Evolutionary conservation across 306 rosid species (phyloP).

Genomic region (Quercus wislizeni): DNA sequence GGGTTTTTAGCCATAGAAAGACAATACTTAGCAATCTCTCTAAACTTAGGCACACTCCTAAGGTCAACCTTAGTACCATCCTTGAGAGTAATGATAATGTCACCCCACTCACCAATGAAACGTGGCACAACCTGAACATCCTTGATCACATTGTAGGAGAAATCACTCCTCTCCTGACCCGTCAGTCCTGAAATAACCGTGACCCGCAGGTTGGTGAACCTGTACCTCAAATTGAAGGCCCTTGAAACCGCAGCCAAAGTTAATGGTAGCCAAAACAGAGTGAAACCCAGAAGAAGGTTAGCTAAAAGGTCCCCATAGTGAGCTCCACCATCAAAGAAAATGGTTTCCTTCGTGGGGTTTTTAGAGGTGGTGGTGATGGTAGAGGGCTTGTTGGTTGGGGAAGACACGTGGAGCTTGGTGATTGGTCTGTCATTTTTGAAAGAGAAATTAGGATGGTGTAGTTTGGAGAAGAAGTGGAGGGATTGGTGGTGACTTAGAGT

Average conservation of each 20-base stretch:
- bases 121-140: constrained; percentile 94
- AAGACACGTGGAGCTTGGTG: constrained; percentile 66
- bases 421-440: constrained; percentile 27
- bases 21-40: constrained; percentile 82
- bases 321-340: constrained; percentile 97
- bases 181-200: constrained; percentile 83
- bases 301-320: constrained; percentile 81
- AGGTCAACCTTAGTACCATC: constrained; percentile 90
- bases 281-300: constrained; percentile 73
- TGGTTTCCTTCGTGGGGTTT: constrained; percentile 47
- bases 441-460: constrained; percentile 20
- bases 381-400: constrained; percentile 61
- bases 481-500: constrained; percentile 31
- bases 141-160: constrained; percentile 66
- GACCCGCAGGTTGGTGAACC: constrained; percentile 89
- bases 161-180: constrained; percentile 82
- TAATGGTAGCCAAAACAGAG: constrained; percentile 82
- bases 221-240: constrained; percentile 67
- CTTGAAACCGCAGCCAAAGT: constrained; percentile 84
- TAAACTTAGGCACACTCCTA: constrained; percentile 80
- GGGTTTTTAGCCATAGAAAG: constrained; percentile 58
- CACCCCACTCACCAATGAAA: constrained; percentile 96
- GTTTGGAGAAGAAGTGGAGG: constrained; percentile 10
- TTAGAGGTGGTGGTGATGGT: constrained; percentile 21
- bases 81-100: constrained; percentile 68